Conservation (phyloP, 1,284 basidiomycete species). For the Papiliotrema fonsecae region DNA sequence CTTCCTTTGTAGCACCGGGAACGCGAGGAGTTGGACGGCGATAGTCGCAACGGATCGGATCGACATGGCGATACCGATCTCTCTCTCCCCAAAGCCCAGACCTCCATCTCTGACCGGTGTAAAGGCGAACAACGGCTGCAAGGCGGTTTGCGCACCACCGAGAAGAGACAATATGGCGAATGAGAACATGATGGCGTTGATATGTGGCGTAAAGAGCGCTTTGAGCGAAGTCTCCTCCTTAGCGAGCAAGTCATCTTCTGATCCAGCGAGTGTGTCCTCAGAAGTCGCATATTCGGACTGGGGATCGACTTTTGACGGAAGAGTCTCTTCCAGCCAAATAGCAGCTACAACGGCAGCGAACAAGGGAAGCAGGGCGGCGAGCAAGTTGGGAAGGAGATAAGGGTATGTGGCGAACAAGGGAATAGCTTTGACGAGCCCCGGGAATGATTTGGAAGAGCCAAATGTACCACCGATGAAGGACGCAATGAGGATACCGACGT, state of each 20-base stretch:
- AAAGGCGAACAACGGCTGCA: slow-evolving; percentile 43
- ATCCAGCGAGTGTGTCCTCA: not conserved
- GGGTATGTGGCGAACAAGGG: slow-evolving; percentile 28
- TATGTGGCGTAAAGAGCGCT: slow-evolving; percentile 15
- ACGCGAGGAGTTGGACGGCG: slow-evolving; percentile 35
- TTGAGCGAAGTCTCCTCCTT: slow-evolving; percentile 10
- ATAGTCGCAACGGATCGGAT: slow-evolving; percentile 32
- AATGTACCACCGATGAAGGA: slow-evolving; percentile 32
- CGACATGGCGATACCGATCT: slow-evolving; percentile 37
- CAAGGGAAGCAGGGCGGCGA: slow-evolving; percentile 29
- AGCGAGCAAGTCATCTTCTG: not conserved
- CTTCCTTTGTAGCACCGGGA: slow-evolving; percentile 31
- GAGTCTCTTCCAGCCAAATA: slow-evolving; percentile 30
- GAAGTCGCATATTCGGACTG: not conserved
- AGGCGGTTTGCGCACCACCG: slow-evolving; percentile 22
- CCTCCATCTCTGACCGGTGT: slow-evolving; percentile 36
- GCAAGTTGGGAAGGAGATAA: slow-evolving; percentile 31
- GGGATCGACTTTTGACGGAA: slow-evolving; percentile 8
- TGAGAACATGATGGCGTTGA: slow-evolving; percentile 28
- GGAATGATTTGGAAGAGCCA: slow-evolving; percentile 5
- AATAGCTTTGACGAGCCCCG: slow-evolving; percentile 12
- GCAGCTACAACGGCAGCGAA: slow-evolving; percentile 19
- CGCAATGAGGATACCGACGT: slow-evolving; percentile 34
- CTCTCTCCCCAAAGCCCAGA: slow-evolving; percentile 27
- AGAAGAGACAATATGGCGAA: slow-evolving; percentile 34